Conservation (phyloP, 345 rosid species). For the Gossypium sturtianum region DNA sequence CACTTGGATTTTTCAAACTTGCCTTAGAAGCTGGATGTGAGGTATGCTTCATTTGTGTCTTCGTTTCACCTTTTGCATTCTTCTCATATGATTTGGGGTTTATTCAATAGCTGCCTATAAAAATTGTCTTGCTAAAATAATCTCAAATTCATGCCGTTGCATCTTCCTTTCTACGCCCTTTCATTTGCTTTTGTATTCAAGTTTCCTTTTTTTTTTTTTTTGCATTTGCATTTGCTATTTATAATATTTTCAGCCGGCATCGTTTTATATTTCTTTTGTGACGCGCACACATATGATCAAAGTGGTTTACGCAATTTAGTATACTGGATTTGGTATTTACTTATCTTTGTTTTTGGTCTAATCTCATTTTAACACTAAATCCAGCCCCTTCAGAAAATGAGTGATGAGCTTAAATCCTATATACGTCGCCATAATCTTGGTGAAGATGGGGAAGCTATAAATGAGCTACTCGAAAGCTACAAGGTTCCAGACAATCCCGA, state of each 20-base stretch:
- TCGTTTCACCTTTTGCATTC: background rate
- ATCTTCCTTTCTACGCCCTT: background rate
- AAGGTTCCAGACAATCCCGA: constrained; percentile 44
- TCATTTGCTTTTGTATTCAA: background rate
- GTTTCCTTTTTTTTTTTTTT: no score
- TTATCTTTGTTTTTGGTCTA: background rate
- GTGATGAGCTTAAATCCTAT: constrained; percentile 70
- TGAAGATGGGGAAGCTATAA: constrained; percentile 45
- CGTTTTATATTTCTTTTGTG: background rate
- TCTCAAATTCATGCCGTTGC: background rate
- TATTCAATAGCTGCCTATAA: background rate
- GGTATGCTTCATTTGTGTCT: constrained; percentile 37
- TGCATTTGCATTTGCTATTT: background rate
- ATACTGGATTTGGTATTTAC: background rate
- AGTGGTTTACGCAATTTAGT: background rate
- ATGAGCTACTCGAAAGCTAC: constrained; percentile 54
- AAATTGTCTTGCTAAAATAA: background rate
- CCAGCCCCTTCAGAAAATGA: constrained; percentile 65
- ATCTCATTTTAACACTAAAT: background rate
- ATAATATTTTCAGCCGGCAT: background rate
- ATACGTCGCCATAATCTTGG: constrained; percentile 46
- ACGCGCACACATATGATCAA: no score
- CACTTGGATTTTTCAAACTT: constrained; percentile 88
- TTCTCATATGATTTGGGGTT: background rate
- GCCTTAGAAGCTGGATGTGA: constrained; percentile 80